Evolutionary conservation across 225 moss, liverwort and hornwort species (phyloP).

Genomic region (Asterella californica): DNA sequence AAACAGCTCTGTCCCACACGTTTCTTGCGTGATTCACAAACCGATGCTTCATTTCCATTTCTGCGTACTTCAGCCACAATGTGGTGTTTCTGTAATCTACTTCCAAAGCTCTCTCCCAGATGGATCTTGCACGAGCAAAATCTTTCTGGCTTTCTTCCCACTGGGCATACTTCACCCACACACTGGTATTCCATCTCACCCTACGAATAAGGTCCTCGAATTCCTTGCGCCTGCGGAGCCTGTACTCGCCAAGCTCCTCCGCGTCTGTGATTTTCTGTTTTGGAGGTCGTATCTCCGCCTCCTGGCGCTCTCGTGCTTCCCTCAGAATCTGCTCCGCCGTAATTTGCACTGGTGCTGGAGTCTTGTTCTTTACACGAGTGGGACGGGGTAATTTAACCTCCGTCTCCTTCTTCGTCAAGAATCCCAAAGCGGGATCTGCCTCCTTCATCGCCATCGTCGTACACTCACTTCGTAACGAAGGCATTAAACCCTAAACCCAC

Average conservation of each 20-base stretch:
- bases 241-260: conserved; percentile 88
- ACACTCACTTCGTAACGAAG: no score
- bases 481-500: no score
- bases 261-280: conserved; percentile 87
- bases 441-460: conserved; percentile 54
- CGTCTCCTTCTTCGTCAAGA: conserved; percentile 74
- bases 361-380: conserved; percentile 91
- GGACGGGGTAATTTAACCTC: conserved; percentile 54
- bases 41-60: conserved; percentile 98
- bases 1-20: conserved; percentile 93
- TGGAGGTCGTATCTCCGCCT: conserved; percentile 90
- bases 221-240: conserved; percentile 75
- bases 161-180: conserved; percentile 97
- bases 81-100: conserved; percentile 85
- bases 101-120: conserved; percentile 81
- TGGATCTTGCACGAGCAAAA: conserved; percentile 74
- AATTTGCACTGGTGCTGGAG: conserved; percentile 86
- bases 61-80: conserved; percentile 86
- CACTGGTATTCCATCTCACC: conserved; percentile 86
- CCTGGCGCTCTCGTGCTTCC: conserved; percentile 83
- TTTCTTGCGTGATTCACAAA: conserved; percentile 85
- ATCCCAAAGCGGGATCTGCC: conserved; percentile 84
- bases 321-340: conserved; percentile 91
- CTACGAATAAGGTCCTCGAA: conserved; percentile 87
- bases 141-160: conserved; percentile 92